Conservation (phyloP, 352 stramenopile species). For the Globisporangium lucens region DNA sequence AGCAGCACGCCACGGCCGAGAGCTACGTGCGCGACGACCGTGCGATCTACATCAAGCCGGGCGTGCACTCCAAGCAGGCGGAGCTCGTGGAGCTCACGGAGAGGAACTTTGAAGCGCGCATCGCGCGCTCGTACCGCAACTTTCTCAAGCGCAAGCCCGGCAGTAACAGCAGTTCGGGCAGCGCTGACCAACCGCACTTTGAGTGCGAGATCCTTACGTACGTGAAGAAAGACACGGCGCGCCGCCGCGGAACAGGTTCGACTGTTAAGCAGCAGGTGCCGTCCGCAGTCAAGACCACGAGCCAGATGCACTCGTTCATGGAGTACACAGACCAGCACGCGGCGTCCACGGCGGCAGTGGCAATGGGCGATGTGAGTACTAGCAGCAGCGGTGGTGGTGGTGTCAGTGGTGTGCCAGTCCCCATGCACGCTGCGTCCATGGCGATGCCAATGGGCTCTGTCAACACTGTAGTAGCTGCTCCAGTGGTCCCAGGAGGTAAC, state of each 20-base stretch:
- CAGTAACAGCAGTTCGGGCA: neutral
- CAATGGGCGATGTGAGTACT: neutral
- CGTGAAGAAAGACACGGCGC: conserved; percentile 50
- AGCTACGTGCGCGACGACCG: conserved; percentile 55
- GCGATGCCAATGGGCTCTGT: neutral
- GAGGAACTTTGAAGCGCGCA: conserved; percentile 64
- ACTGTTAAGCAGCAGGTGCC: neutral
- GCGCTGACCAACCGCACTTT: conserved; percentile 28
- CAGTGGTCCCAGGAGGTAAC: neutral
- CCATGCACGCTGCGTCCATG: neutral
- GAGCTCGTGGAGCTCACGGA: conserved; percentile 66
- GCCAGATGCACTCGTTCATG: conserved; percentile 10
- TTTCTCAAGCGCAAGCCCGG: conserved; percentile 68
- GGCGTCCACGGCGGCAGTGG: neutral
- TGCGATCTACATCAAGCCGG: conserved; percentile 75
- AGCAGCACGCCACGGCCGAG: conserved; percentile 29
- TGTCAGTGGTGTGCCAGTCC: neutral
- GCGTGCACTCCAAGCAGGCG: conserved; percentile 77
- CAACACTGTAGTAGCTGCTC: neutral
- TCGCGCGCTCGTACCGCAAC: conserved; percentile 72
- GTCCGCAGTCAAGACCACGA: conserved; percentile 7
- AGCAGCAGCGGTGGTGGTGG: neutral
- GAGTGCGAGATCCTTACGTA: conserved; percentile 76
- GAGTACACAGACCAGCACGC: conserved; percentile 4
- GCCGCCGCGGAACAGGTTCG: neutral